Base-by-base conservation (phyloP, 768 basidiomycete genomes). In the Trametes meyenii region DNA sequence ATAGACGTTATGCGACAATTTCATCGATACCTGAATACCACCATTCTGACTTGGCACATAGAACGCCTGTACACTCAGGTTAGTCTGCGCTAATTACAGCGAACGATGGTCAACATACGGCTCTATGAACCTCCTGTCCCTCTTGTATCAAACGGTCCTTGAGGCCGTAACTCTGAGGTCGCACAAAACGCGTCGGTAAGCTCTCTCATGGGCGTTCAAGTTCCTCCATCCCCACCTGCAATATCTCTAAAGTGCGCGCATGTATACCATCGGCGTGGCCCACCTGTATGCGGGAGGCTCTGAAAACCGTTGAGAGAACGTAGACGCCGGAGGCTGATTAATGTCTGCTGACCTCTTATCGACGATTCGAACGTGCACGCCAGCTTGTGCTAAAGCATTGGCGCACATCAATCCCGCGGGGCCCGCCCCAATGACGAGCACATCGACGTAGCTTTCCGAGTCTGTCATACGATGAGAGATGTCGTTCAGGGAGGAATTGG, bases 121-220 rank as follows among this genome's bases (percentile, higher is more conserved):
- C 83, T 72, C 83, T 80, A 61, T 89, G 83, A 79, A 92, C 79
- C 50, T 89, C 87, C 60, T 84, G 85, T 5, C 84, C 89, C 66
- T 90, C 83, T 42, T 73, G 78, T 24, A 91, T 61, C 21, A 92
- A 68, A 3, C 82, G 79, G 17, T 90, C 85, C 0, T 83, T 87
- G 6, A 92, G 79, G 6, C 90, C 90, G 73, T 92, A 92, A 63
- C 89, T 92, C 89, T 92, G 55, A 12, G 5, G 1, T 5, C 10
- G 24, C 29, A 23, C 12, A 6, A 40, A n/a, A 40, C 21, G 1
- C 17, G 43, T 10, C 5, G 8, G 10, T n/a, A 21, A 17, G 43
- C 10, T 21, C n/a, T 5, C 19, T 21, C 17, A n/a, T 12, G 5
- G 6, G 2, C 17, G 43, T n/a, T 3, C 5, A 10, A 10, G 19